These are phyloP conservation scores for Phytophthora pseudosyringae DNA, from an alignment of 352 stramenopile species.

Conservation along the genomic window DNA sequence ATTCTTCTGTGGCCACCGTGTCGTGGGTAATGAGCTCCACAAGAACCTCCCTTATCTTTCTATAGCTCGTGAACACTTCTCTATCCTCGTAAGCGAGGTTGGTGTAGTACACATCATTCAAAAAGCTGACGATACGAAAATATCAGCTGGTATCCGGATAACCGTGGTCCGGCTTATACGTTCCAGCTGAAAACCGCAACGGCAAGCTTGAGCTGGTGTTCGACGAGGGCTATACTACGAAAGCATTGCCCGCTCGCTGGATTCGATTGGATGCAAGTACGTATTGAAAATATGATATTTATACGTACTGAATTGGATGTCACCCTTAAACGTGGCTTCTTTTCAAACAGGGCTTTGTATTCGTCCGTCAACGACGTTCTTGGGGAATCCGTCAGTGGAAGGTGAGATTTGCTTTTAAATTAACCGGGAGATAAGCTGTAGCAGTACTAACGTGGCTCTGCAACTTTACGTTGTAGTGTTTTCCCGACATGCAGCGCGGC, in stretches of 20 bases:
- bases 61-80: too few relatives aligned
- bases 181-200: constrained; percentile 78
- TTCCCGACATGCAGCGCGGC: constrained; percentile 77
- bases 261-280: constrained; percentile 89
- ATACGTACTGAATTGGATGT: background rate
- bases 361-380: constrained; percentile 80
- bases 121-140: too few relatives aligned
- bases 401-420: constrained; percentile 19
- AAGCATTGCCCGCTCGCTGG: constrained; percentile 93
- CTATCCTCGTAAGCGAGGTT: too few relatives aligned
- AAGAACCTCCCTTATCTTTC: too few relatives aligned
- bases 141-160: too few relatives aligned
- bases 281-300: constrained; percentile 1
- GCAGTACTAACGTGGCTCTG: constrained; percentile 18
- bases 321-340: background rate
- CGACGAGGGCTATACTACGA: constrained; percentile 79
- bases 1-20: too few relatives aligned
- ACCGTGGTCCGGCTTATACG: constrained; percentile 90
- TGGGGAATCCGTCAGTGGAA: constrained; percentile 90
- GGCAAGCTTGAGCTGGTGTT: constrained; percentile 92
- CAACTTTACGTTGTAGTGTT: constrained; percentile 36
- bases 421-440: too few relatives aligned
- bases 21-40: too few relatives aligned
- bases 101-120: too few relatives aligned
- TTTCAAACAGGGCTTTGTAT: constrained; percentile 61